phyloP scores from a whole-genome alignment of 345 rosid species.

The Orychophragmus violaceus region DNA sequence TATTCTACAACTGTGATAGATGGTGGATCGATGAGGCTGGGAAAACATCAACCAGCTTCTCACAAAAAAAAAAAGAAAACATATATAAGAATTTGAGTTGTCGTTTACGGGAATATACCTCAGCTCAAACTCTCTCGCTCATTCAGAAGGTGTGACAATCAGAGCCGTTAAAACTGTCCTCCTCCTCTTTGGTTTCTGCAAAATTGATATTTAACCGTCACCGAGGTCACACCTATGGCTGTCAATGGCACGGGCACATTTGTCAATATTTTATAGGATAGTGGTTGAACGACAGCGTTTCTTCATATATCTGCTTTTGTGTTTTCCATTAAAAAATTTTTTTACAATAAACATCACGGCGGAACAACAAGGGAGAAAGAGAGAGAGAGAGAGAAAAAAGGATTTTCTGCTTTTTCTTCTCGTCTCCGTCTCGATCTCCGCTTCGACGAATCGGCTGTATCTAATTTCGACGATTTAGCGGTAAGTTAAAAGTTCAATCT shows the following conservation, averaged over 20 bases:
- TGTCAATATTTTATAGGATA: not conserved
- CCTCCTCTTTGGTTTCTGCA: not conserved
- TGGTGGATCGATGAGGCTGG: slow-evolving; percentile 38
- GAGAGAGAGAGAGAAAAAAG: slow-evolving; percentile 6
- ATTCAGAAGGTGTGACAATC: not conserved
- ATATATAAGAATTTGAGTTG: slow-evolving; percentile 8
- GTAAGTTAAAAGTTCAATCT: not conserved
- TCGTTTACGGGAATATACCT: slow-evolving; percentile 24
- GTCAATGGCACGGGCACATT: slow-evolving; percentile 9
- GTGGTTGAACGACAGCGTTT: slow-evolving; percentile 4
- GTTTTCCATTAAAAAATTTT: slow-evolving; percentile 16
- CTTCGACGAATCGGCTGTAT: not conserved
- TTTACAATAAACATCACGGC: not conserved
- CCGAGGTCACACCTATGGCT: not conserved
- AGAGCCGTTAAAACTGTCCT: slow-evolving; percentile 2
- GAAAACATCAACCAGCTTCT: slow-evolving; percentile 12
- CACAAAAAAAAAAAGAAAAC: slow-evolving; percentile 3
- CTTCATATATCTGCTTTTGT: not conserved
- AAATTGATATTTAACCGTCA: not conserved
- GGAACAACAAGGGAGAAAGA: slow-evolving; percentile 10
- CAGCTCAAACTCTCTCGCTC: not conserved
- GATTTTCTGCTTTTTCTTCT: not conserved
- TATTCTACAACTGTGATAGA: slow-evolving; percentile 5
- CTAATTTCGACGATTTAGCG: not conserved
- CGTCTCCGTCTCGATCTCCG: slow-evolving; percentile 1